A percentile compares a stretch with the other conserved stretches of the same genome.
Conservation (phyloP, 2,329 filamentous ascomycete species). For the Fusarium sp. region DNA sequence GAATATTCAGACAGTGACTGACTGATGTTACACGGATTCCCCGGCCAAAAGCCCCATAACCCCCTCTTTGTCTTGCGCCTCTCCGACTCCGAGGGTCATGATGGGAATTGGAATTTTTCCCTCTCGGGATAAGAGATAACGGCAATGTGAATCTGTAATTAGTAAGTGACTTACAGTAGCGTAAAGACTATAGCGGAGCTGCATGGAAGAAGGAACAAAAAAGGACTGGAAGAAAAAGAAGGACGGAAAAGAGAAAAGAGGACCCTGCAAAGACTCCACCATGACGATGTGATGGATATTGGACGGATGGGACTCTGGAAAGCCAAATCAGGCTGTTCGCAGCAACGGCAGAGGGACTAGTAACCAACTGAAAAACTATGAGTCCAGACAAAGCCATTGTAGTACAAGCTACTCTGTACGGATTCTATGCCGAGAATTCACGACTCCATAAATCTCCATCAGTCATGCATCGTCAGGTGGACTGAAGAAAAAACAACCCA, state of each 20-base stretch:
- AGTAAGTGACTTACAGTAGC: slow-evolving; percentile 27
- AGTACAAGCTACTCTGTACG: not conserved
- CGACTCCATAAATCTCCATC: slow-evolving; percentile 3
- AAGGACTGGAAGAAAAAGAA: slow-evolving; percentile 18
- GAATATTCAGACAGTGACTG: not conserved
- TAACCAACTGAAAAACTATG: not conserved
- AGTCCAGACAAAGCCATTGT: not conserved
- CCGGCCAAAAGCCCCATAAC: slow-evolving; percentile 9
- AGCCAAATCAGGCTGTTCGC: not conserved
- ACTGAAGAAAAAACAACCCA: slow-evolving; percentile 9
- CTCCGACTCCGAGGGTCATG: slow-evolving; percentile 9
- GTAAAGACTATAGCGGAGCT: not conserved
- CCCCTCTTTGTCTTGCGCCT: slow-evolving; percentile 15
- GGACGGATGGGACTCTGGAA: not conserved
- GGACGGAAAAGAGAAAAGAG: slow-evolving; percentile 35
- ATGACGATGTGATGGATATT: slow-evolving; percentile 31
- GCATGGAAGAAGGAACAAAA: slow-evolving; percentile 26
- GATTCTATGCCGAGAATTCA: not conserved
- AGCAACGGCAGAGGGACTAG: not conserved
- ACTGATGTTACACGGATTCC: slow-evolving; percentile 5
- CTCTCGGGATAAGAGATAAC: slow-evolving; percentile 17
- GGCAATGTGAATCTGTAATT: slow-evolving; percentile 28
- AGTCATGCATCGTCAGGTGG: slow-evolving; percentile 24
- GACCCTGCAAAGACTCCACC: slow-evolving; percentile 40
- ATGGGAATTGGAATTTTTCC: slow-evolving; percentile 13